These are phyloP conservation scores for Verticillium nubilum DNA, from an alignment of 2,329 filamentous ascomycete species.

Conservation along the genomic window DNA sequence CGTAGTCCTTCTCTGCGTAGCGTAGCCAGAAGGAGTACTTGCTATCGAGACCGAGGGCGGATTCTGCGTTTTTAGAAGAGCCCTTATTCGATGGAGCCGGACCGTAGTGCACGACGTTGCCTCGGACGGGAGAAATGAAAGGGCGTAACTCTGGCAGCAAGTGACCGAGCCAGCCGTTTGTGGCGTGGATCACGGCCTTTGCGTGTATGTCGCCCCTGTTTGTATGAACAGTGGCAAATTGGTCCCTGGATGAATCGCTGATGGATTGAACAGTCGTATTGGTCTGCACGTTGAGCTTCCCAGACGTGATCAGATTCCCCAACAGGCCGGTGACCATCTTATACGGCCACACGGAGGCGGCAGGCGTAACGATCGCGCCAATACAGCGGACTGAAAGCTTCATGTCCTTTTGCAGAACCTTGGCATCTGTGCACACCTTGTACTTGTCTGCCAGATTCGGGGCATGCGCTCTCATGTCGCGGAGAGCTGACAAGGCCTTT, in stretches of 20 bases:
- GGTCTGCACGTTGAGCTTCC: constrained; percentile 15
- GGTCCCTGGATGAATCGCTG: neutral
- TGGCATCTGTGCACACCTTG: constrained; percentile 6
- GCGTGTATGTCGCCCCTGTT: constrained; percentile 14
- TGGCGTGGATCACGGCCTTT: constrained; percentile 16
- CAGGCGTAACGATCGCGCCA: constrained; percentile 11
- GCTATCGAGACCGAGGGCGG: neutral
- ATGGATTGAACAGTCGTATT: constrained; percentile 12
- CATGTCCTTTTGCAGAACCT: constrained; percentile 4
- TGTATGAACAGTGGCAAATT: constrained; percentile 12
- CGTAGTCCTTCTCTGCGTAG: constrained; percentile 16
- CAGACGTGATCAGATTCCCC: neutral
- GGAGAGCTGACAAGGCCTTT: constrained; percentile 8
- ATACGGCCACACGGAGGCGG: constrained; percentile 17
- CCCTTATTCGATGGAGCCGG: neutral
- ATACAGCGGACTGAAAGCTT: constrained; percentile 5
- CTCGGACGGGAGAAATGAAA: constrained; percentile 10
- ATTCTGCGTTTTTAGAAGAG: neutral
- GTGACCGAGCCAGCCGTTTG: constrained; percentile 19
- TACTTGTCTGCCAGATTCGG: constrained; percentile 8
- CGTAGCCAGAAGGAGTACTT: constrained; percentile 13
- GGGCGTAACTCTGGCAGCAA: constrained; percentile 16
- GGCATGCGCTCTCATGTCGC: constrained; percentile 10
- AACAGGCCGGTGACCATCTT: constrained; percentile 14
- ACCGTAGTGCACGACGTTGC: constrained; percentile 4